Percentiles rank a stretch among this genome's conserved stretches.
Conservation (phyloP, 2,329 filamentous ascomycete species). For the Aspergillus phoenicis region DNA sequence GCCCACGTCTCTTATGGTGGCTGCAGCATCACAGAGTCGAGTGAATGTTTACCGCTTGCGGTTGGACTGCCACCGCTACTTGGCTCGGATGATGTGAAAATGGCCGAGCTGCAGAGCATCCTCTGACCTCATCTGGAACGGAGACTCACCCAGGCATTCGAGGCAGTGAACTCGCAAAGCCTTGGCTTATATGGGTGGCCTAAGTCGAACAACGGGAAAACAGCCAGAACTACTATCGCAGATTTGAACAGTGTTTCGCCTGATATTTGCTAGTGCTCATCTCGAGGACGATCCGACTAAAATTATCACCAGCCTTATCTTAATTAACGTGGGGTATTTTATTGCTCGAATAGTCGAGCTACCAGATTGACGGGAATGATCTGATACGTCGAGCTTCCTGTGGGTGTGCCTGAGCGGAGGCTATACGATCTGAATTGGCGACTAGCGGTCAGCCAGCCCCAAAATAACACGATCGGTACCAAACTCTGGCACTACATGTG, state of each 20-base stretch:
- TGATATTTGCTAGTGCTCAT: background rate
- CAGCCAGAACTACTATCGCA: background rate
- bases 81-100: background rate
- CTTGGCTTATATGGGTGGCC: background rate
- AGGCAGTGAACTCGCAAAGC: background rate
- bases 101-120: background rate
- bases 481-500: constrained; percentile 3
- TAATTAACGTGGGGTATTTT: background rate
- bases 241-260: background rate
- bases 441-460: constrained; percentile 5
- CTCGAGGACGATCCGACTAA: background rate
- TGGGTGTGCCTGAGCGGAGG: constrained; percentile 6
- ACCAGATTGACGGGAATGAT: background rate
- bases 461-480: background rate
- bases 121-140: background rate
- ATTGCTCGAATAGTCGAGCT: background rate
- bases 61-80: background rate
- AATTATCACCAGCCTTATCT: background rate
- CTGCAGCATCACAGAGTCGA: background rate
- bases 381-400: background rate
- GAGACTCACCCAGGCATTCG: background rate
- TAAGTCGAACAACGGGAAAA: background rate
- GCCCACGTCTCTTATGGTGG: constrained; percentile 1
- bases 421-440: background rate
- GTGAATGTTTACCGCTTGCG: background rate